Evolutionary conservation across 2,329 filamentous ascomycete species (phyloP).

Genomic region (Fusarium foetens): DNA sequence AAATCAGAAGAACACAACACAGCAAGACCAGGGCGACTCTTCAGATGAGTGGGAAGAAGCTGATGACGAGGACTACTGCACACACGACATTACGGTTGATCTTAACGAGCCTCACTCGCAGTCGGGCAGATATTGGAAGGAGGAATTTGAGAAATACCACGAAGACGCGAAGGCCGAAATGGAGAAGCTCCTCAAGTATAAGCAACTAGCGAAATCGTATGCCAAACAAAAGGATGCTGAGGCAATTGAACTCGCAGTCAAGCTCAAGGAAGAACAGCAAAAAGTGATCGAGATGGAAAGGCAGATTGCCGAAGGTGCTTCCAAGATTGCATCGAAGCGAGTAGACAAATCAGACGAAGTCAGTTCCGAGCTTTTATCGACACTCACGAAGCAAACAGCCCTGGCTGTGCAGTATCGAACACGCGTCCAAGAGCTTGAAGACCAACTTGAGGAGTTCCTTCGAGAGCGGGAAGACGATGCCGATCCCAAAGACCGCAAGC

Average conservation of each 20-base stretch:
- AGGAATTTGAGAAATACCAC: conserved; percentile 78
- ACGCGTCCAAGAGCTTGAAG: conserved; percentile 68
- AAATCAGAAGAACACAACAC: conserved; percentile 5
- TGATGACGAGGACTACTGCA: conserved; percentile 56
- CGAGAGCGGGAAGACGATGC: conserved; percentile 50
- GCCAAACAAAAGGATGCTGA: conserved; percentile 81
- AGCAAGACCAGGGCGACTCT: conserved; percentile 30
- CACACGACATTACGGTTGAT: conserved; percentile 74
- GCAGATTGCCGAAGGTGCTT: conserved; percentile 68
- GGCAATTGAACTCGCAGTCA: conserved; percentile 71
- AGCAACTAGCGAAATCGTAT: conserved; percentile 81
- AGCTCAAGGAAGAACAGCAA: conserved; percentile 74
- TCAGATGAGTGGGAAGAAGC: conserved; percentile 64
- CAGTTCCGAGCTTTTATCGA: conserved; percentile 60
- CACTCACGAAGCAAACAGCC: conserved; percentile 67
- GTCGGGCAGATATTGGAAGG: conserved; percentile 84
- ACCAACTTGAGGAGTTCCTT: conserved; percentile 56
- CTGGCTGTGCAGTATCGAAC: conserved; percentile 67
- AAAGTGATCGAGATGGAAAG: conserved; percentile 73
- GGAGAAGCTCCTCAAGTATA: conserved; percentile 81
- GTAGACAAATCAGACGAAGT: conserved; percentile 53
- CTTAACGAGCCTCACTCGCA: conserved; percentile 78
- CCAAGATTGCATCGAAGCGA: conserved; percentile 59
- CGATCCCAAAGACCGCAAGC: conserved; percentile 47
- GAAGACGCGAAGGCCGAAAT: conserved; percentile 77